These are phyloP conservation scores for Telopea speciosissima DNA, from an alignment of 177 flowering plant species.

Conservation along the genomic window DNA sequence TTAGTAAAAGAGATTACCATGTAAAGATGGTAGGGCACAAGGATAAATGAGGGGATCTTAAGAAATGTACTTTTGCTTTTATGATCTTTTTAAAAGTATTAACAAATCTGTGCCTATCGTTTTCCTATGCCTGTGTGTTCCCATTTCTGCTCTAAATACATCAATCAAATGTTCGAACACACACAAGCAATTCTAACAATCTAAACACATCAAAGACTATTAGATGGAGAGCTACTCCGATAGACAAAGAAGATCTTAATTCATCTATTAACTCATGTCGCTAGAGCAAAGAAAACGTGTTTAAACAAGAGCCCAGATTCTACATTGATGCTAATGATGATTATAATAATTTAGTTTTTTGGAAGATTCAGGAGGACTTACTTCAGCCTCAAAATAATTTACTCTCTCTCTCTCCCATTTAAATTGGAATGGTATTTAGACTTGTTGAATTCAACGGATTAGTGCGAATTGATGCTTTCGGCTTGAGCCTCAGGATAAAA, in stretches of 20 bases:
- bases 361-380: not conserved
- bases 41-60: constrained; percentile 9
- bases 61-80: constrained; percentile 11
- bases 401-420: not conserved
- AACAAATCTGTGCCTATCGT: constrained; percentile 13
- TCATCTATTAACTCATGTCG: not conserved
- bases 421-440: not conserved
- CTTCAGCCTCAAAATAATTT: not conserved
- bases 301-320: not conserved
- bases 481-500: not conserved
- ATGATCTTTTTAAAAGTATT: constrained; percentile 6
- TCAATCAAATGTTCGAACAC: not conserved
- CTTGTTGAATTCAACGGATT: not conserved
- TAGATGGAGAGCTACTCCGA: not conserved
- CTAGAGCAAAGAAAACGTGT: not conserved
- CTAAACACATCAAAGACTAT: not conserved
- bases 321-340: not conserved
- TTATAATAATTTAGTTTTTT: not conserved
- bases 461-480: not conserved
- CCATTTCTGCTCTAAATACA: constrained; percentile 5
- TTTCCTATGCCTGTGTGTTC: constrained; percentile 7
- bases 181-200: not conserved
- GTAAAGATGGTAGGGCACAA: constrained; percentile 28
- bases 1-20: constrained; percentile 15
- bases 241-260: not conserved